Base-by-base conservation (phyloP, 169 alveolate genomes). In the Eimeria acervulina region DNA sequence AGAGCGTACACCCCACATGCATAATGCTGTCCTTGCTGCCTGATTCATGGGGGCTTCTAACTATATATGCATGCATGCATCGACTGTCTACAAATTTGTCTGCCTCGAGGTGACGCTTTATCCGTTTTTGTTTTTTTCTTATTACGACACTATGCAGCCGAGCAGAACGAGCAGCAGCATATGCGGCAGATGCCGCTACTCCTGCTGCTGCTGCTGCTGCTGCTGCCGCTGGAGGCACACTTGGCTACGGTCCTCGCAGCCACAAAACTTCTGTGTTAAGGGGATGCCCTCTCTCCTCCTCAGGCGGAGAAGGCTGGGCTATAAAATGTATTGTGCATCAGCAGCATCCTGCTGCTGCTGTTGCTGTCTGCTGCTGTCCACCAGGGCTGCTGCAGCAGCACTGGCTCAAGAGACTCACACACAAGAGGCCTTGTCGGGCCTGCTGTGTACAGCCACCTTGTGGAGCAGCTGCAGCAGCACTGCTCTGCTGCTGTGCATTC, bases 311-410 rank as follows among this genome's bases (percentile, higher is more conserved):
- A 31, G 80, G 38, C 42, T 12, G 80, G 38, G 80, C 80, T 31
- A 68, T 68, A 68, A 28, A 68, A 68, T 68, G 80, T 68, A 68
- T 28, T 36, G 42, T 31, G 80, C 80, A 31, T 19, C 80, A 68
- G 80, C 80, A 68, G 80, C 80, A 68, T 26, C 21, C 80, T 68
- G 44, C 80, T 68, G 44, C 42, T 68, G 80, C 80, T 68, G 80
- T 36, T 68, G 38, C 80, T n/a, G 40, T 59, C 68, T 59, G 68
- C 68, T 59, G 68, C 68, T 59, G 12, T 59, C 80, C 21, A 44
- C 47, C n/a, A 15, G 47, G 26, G 80, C 44, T 68, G 38, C 80
- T 28, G 42, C 80, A 31, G 80, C 80, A 68, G n/a, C 80, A 68
- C 38, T 12, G 42, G 38, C 80, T 28, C 80, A 68, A 2, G 80